These are phyloP conservation scores for Cutaneotrichosporon cutaneum DNA, from an alignment of 1,284 basidiomycete species.

Conservation along the genomic window DNA sequence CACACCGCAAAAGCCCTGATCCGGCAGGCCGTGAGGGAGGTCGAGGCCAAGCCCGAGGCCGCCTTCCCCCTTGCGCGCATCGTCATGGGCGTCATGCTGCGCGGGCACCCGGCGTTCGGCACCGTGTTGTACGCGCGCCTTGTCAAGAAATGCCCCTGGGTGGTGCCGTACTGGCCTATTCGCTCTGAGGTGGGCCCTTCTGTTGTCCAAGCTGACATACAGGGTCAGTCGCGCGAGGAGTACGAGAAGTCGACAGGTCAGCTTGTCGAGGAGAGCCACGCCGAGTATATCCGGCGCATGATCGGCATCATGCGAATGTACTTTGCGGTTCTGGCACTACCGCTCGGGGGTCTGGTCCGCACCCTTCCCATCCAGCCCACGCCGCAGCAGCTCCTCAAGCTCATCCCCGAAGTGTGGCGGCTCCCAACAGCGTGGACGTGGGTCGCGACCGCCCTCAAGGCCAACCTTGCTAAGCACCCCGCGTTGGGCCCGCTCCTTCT, in stretches of 20 bases:
- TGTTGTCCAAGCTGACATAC: background rate
- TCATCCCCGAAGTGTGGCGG: conserved; percentile 62
- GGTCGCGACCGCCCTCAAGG: conserved; percentile 55
- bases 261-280: conserved; percentile 57
- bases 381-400: conserved; percentile 50
- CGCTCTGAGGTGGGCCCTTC: conserved; percentile 38
- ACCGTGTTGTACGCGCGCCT: conserved; percentile 81
- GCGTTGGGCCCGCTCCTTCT: conserved; percentile 44
- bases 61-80: conserved; percentile 81
- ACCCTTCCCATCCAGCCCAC: conserved; percentile 34
- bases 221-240: conserved; percentile 58
- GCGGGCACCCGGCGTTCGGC: conserved; percentile 62
- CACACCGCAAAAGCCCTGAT: conserved; percentile 85
- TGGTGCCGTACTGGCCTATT: conserved; percentile 54
- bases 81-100: conserved; percentile 64
- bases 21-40: conserved; percentile 90
- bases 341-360: conserved; percentile 43
- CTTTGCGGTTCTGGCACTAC: conserved; percentile 68
- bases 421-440: conserved; percentile 65
- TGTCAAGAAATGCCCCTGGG: conserved; percentile 70
- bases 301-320: conserved; percentile 84
- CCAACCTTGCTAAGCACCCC: conserved; percentile 28
- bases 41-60: conserved; percentile 80
- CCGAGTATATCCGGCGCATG: conserved; percentile 73
- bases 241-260: conserved; percentile 68